phyloP scores from a whole-genome alignment of 2,329 filamentous ascomycete genomes.

The Trichoderma koningiopsis region DNA sequence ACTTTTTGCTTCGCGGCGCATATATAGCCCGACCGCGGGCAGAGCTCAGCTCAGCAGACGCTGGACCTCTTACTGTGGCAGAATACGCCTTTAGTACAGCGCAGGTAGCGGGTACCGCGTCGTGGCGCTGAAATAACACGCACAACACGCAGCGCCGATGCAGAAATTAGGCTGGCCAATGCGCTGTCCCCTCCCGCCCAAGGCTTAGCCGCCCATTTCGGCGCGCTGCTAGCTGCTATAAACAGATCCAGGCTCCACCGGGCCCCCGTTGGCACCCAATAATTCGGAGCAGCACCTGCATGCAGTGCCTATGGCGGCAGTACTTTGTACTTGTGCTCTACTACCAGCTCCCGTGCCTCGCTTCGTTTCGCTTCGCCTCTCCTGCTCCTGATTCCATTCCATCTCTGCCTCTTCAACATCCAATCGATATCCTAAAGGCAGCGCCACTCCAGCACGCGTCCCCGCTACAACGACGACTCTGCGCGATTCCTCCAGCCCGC shows the following conservation, averaged over 20 bases:
- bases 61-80: no score
- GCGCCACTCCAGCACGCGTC: slow-evolving; percentile 14
- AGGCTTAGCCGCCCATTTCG: slow-evolving; percentile 6
- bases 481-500: neutral
- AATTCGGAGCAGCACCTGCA: slow-evolving; percentile 11
- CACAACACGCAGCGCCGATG: neutral
- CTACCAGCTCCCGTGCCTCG: neutral
- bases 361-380: slow-evolving; percentile 1
- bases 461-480: neutral
- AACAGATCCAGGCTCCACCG: slow-evolving; percentile 21
- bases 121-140: neutral
- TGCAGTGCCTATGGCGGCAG: neutral
- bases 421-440: slow-evolving; percentile 3
- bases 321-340: neutral
- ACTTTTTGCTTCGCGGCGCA: neutral
- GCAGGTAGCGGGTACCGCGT: neutral
- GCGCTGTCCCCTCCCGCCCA: neutral
- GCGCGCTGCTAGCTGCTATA: slow-evolving; percentile 12
- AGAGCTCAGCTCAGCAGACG: neutral
- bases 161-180: slow-evolving; percentile 11
- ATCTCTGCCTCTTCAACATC: slow-evolving; percentile 4
- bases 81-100: neutral
- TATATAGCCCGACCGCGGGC: neutral
- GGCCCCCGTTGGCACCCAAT: slow-evolving; percentile 17
- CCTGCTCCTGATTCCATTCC: slow-evolving; percentile 13